Conservation (phyloP, 139 green algal genomes). For the Chlamydomonas eustigma region DNA sequence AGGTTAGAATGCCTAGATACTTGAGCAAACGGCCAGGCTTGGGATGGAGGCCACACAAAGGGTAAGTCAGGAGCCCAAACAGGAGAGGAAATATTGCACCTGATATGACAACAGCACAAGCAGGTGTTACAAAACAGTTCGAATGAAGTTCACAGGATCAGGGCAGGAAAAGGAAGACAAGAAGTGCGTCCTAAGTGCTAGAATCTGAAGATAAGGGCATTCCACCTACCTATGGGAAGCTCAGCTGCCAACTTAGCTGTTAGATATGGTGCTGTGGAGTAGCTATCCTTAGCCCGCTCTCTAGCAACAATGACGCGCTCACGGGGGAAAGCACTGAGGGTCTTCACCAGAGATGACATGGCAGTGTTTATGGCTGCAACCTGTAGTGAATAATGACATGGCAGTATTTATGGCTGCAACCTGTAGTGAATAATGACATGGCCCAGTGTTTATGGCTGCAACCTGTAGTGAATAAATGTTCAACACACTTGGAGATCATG, state of each 20-base stretch:
- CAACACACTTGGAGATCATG: too few relatives aligned
- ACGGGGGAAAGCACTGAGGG: slow-evolving; percentile 77
- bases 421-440: slow-evolving; percentile 70
- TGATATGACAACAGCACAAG: too few relatives aligned
- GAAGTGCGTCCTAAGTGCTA: too few relatives aligned
- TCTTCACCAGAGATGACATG: slow-evolving; percentile 85
- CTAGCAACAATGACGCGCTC: slow-evolving; percentile 76
- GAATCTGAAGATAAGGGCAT: neutral
- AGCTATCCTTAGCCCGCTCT: slow-evolving; percentile 57
- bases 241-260: slow-evolving; percentile 83
- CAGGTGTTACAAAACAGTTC: too few relatives aligned
- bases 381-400: slow-evolving; percentile 70
- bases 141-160: too few relatives aligned
- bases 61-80: slow-evolving; percentile 81
- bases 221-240: slow-evolving; percentile 55
- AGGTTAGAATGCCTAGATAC: slow-evolving; percentile 77
- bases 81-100: slow-evolving; percentile 75
- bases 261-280: slow-evolving; percentile 46
- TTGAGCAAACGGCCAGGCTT: slow-evolving; percentile 47
- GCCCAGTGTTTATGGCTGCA: slow-evolving; percentile 79
- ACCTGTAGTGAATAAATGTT: slow-evolving; percentile 69
- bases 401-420: slow-evolving; percentile 82
- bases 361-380: slow-evolving; percentile 82
- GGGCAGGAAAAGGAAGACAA: too few relatives aligned
- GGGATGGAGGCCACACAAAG: slow-evolving; percentile 71